Evolutionary conservation across 805 yeast species (phyloP).

Genomic region (Wickerhamia fluorescens): DNA sequence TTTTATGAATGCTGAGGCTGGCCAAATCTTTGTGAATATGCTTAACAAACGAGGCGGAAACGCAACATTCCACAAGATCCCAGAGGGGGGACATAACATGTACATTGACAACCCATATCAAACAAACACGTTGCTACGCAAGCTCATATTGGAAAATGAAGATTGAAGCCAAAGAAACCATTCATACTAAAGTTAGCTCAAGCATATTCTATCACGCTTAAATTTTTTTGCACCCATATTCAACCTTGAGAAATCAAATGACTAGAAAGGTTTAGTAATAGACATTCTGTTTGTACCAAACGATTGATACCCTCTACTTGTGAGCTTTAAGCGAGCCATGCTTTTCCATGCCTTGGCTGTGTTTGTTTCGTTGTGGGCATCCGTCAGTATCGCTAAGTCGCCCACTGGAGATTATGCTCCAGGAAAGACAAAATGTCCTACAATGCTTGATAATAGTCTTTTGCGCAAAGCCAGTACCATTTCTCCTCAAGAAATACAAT

Average conservation of each 20-base stretch:
- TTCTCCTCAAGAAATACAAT: slow-evolving; percentile 16
- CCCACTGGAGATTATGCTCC: slow-evolving; percentile 26
- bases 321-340: too few species aligned
- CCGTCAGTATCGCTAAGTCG: too few species aligned
- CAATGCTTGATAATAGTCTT: slow-evolving; percentile 6
- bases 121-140: slow-evolving; percentile 15
- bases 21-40: slow-evolving; percentile 24
- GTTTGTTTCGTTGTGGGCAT: too few species aligned
- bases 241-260: too few species aligned
- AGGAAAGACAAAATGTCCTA: slow-evolving; percentile 21
- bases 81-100: slow-evolving; percentile 39
- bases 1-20: slow-evolving; percentile 63
- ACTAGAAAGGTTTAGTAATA: too few species aligned
- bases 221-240: too few species aligned
- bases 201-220: too few species aligned
- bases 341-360: too few species aligned
- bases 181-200: too few species aligned
- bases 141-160: neutral
- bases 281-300: too few species aligned
- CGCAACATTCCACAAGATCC: slow-evolving; percentile 17
- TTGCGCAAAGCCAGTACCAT: slow-evolving; percentile 20
- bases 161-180: too few species aligned
- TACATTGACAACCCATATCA: slow-evolving; percentile 41
- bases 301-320: too few species aligned
- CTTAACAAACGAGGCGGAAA: neutral